These are phyloP conservation scores for Leccinum subgranulosum DNA, from an alignment of 768 basidiomycete species.

Conservation along the genomic window DNA sequence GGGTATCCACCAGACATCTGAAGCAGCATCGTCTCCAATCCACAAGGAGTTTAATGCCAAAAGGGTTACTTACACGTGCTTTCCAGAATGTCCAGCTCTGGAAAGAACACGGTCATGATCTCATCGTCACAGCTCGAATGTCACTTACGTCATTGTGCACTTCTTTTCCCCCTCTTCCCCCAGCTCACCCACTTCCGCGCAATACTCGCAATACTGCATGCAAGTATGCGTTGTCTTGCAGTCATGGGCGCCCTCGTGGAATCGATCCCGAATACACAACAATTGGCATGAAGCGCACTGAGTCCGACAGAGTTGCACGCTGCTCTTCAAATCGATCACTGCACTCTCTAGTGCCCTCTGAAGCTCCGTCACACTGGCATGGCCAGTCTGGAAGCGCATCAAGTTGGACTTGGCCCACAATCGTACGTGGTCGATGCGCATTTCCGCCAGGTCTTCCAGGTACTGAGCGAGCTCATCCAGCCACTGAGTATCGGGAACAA, in stretches of 20 bases:
- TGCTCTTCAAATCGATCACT: slow-evolving; percentile 45
- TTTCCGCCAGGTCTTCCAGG: slow-evolving; percentile 41
- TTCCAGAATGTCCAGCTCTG: slow-evolving; percentile 56
- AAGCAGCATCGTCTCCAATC: neutral
- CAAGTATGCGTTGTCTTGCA: slow-evolving; percentile 52
- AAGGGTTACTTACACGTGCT: slow-evolving; percentile 46
- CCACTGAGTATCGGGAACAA: slow-evolving; percentile 42
- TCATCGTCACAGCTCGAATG: neutral
- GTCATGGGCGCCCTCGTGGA: slow-evolving; percentile 46
- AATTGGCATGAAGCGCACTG: slow-evolving; percentile 50
- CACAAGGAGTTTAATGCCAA: neutral
- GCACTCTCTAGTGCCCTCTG: slow-evolving; percentile 41
- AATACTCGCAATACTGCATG: slow-evolving; percentile 41
- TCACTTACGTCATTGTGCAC: slow-evolving; percentile 47
- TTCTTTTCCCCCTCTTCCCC: slow-evolving; percentile 32
- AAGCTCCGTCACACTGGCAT: slow-evolving; percentile 45
- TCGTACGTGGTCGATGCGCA: slow-evolving; percentile 45
- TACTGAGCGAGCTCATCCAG: slow-evolving; percentile 35
- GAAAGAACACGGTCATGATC: neutral
- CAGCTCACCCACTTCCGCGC: slow-evolving; percentile 29
- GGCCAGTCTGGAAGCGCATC: slow-evolving; percentile 42
- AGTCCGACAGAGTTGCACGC: slow-evolving; percentile 48
- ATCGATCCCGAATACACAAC: slow-evolving; percentile 43
- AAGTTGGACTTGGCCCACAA: slow-evolving; percentile 51
- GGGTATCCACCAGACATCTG: slow-evolving; percentile 51